phyloP scores from a whole-genome alignment of 2,329 filamentous ascomycete genomes.

The Xylaria sp. region DNA sequence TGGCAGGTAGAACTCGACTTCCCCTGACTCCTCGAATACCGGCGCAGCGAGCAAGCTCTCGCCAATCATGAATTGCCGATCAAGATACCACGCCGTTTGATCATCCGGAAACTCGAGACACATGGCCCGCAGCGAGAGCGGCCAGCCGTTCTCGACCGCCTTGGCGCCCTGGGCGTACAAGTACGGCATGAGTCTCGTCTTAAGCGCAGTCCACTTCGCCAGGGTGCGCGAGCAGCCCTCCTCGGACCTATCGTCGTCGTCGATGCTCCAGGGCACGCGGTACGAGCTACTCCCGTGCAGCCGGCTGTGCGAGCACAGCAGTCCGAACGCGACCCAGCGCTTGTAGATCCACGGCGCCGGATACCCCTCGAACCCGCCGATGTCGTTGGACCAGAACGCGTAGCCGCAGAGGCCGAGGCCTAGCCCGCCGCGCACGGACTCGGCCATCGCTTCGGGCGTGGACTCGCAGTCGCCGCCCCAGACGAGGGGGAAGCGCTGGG shows the following conservation, averaged over 20 bases:
- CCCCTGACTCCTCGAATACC: conserved; percentile 75
- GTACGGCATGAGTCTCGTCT: conserved; percentile 65
- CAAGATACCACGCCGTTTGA: conserved; percentile 73
- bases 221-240: conserved; percentile 64
- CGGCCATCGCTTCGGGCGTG: conserved; percentile 77
- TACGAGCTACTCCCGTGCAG: conserved; percentile 77
- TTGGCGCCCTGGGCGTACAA: conserved; percentile 58
- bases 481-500: conserved; percentile 74
- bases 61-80: conserved; percentile 81
- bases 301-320: conserved; percentile 75
- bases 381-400: conserved; percentile 76
- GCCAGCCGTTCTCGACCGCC: conserved; percentile 63
- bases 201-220: conserved; percentile 60
- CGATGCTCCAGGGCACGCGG: conserved; percentile 80
- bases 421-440: conserved; percentile 74
- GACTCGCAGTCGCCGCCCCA: conserved; percentile 83
- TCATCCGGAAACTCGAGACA: conserved; percentile 78
- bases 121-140: conserved; percentile 71
- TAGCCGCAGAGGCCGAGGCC: conserved; percentile 72
- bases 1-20: conserved; percentile 74
- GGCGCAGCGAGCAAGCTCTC: conserved; percentile 68
- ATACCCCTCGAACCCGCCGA: conserved; percentile 76
- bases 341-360: conserved; percentile 78
- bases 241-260: conserved; percentile 68
- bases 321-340: conserved; percentile 80